Conservation (phyloP, 2,329 filamentous ascomycete genomes). For the Thermoascus crustaceus region DNA sequence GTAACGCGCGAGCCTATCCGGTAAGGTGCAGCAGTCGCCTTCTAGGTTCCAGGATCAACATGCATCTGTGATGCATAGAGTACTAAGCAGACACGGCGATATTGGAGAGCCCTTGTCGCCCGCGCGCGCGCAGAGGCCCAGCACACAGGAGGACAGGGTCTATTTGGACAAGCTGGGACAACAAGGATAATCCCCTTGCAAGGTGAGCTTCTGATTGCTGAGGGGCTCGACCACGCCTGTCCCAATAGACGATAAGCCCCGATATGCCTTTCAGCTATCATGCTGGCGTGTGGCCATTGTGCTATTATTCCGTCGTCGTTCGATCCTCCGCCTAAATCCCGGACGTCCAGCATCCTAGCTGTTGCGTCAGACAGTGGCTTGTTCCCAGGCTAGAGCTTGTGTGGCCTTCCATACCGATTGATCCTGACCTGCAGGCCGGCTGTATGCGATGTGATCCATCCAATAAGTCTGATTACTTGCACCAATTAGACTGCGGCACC, state of each 20-base stretch:
- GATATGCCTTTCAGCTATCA: neutral
- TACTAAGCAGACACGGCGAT: conserved; percentile 1
- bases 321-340: neutral
- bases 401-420: conserved; percentile 6
- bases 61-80: conserved; percentile 11
- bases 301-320: neutral
- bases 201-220: neutral
- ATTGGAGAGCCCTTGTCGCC: neutral
- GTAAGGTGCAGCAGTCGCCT: conserved; percentile 16
- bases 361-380: neutral
- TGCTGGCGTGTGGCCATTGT: neutral
- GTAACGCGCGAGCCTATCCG: conserved; percentile 14
- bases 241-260: neutral
- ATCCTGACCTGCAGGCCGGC: conserved; percentile 16
- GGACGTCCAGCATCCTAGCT: neutral
- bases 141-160: neutral
- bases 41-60: conserved; percentile 14
- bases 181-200: neutral
- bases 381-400: neutral
- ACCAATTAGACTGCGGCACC: conserved; percentile 12
- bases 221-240: neutral
- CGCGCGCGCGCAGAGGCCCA: neutral
- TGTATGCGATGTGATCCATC: conserved; percentile 25
- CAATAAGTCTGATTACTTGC: conserved; percentile 16
- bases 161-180: neutral